Evolutionary conservation across 768 basidiomycete species (phyloP), one percentile per base, ranked within the genome.

Genomic region (Psilocybe subaeruginosa): DNA sequence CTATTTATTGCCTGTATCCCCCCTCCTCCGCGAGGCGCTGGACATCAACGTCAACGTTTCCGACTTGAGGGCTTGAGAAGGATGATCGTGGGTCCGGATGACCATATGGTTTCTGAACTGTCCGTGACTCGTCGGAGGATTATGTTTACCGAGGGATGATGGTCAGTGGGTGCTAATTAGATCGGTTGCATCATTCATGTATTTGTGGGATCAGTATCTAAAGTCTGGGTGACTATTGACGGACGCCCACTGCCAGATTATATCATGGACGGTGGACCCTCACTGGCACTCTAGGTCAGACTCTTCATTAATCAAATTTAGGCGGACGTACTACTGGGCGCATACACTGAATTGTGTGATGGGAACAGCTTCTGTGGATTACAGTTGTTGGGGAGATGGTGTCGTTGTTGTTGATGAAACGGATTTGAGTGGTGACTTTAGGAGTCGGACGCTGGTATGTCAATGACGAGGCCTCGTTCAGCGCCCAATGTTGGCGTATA

Each of bases 1-100:
- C 49, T 65, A 62, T 65, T 65, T 62, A 62, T 65, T 54, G n/a
- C 61, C 30, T 46, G 30, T 23, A 60, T 29, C 56, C 59, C 23
- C 55, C 37, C 37, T 50, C 14, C 48, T 19, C 19, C 33, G 19
- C 30, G 53, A 33, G 52, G 27, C 19, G 54, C 29, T 49, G 47
- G 17, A 43, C 37, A n/a, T 43, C 41, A 43, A 43, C 33, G 51
- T 53, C 51, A 37, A 35, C 12, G n/a, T 16, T n/a, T 53, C 33
- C 31, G 33, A 19, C n/a, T 53, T 12, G 51, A 4, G 17, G 2
- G 17, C 16, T n/a, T 4, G 35, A 35, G 4, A 23, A 27, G 6
- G 7, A 39, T 14, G 37, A 39, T 39, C 8, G 37, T 12, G 11
- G 4, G 14, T 5, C 41, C 0, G 4, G 11, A 27, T n/a, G n/a